Base-by-base conservation (phyloP, 2,329 filamentous ascomycete species). In the Periconia macrospinosa region DNA sequence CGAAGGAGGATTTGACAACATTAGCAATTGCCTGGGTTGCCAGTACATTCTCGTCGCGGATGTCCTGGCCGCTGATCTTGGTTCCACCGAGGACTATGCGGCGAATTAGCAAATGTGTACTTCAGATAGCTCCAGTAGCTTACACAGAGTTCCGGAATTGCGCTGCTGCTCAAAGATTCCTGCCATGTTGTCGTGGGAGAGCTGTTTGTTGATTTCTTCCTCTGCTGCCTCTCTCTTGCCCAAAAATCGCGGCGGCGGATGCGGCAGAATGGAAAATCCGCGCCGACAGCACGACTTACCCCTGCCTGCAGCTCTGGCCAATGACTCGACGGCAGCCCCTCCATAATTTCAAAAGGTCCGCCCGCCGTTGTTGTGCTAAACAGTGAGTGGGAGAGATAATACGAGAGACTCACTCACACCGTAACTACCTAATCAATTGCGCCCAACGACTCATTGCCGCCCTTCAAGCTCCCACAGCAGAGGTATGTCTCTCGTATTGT, bases 1-100 rank as follows among this genome's bases (percentile, higher is more conserved):
- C 94, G 73, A 99, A 99, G 15, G 94, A 99, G 77, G 91, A 96
- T 82, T 96, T 97, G 76, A 99, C 92, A 55, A 99, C 92, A 86
- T 97, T 99, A 69, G 94, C 89, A 71, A 99, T 97, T 55, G 93
- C 92, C 76, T 97, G 92, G 44, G 94, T 97, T 64, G 94, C 94
- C 65, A 92, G 86, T 46, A 97, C 94, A 82, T 97, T 97, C 79
- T 97, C 92, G 75, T 99, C 94, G 74, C 94, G 86, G 75, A 99
- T 96, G 79, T 99, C 94, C 68, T 91, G 83, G 65, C 94, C 94
- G 66, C 91, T 96, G 77, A 97, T 96, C 86, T 99, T 99, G 79
- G 91, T 87, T 74, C 94, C 94, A 67, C 94, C 94, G 60, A 99
- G 85, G 81, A 99, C 84, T 87, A 75, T 64, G 63, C 56, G 60